These are phyloP conservation scores for Halophytophthora polymorphica DNA, from an alignment of 352 stramenopile genomes.

Conservation along the genomic window DNA sequence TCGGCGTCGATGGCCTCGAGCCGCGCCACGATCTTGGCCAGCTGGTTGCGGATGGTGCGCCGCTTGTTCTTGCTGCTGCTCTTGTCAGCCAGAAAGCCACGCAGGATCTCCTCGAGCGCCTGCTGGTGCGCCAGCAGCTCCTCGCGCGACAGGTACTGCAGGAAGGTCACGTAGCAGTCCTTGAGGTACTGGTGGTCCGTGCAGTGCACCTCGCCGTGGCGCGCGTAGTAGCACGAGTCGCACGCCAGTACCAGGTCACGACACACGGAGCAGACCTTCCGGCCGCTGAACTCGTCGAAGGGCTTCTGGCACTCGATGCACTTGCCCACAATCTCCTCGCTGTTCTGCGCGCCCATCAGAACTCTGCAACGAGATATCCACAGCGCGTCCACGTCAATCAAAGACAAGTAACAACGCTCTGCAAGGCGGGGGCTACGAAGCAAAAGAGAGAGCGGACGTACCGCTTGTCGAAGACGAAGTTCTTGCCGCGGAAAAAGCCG, in stretches of 20 bases:
- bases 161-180: constrained; percentile 66
- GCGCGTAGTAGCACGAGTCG: constrained; percentile 53
- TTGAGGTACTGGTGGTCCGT: constrained; percentile 72
- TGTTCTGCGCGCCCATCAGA: constrained; percentile 50
- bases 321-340: constrained; percentile 62
- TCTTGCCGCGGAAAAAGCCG: constrained; percentile 71
- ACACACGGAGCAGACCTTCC: constrained; percentile 71
- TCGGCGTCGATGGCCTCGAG: constrained; percentile 41
- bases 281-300: constrained; percentile 62
- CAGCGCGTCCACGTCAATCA: constrained; percentile 1
- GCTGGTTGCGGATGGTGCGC: constrained; percentile 65
- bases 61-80: constrained; percentile 67
- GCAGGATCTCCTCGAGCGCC: constrained; percentile 50
- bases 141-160: constrained; percentile 55
- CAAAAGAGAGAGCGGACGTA: constrained; percentile 15
- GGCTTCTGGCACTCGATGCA: constrained; percentile 62
- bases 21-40: constrained; percentile 54
- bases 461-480: constrained; percentile 82
- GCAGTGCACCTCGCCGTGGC: constrained; percentile 68
- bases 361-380: constrained; percentile 29
- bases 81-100: constrained; percentile 42
- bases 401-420: background rate
- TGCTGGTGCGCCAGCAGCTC: constrained; percentile 43
- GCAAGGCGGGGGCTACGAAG: background rate
- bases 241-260: constrained; percentile 72